Evolutionary conservation across 108 stramenopile genomes (phyloP).

Genomic region (Nitzschia inconspicua): DNA sequence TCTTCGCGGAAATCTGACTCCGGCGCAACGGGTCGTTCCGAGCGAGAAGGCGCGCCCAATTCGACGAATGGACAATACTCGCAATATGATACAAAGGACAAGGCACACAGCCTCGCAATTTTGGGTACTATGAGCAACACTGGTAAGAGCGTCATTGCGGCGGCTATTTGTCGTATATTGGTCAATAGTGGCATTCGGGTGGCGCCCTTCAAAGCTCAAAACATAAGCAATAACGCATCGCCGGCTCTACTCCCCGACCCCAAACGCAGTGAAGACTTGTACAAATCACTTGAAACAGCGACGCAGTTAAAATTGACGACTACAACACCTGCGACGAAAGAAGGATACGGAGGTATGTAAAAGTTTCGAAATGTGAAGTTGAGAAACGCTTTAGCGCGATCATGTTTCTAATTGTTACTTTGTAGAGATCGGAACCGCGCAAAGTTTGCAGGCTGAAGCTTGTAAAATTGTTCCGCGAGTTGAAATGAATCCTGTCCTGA

Average conservation of each 20-base stretch:
- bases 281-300: slow-evolving; percentile 22
- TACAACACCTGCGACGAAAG: background rate
- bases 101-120: slow-evolving; percentile 21
- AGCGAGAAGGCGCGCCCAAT: background rate
- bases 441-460: slow-evolving; percentile 40
- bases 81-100: background rate
- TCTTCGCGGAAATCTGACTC: background rate
- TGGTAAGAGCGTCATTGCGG: slow-evolving; percentile 31
- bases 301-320: background rate
- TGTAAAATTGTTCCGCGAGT: slow-evolving; percentile 38
- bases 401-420: too few relatives aligned
- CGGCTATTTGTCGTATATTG: slow-evolving; percentile 33
- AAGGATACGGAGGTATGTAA: too few relatives aligned
- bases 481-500: slow-evolving; percentile 39
- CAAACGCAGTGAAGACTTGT: slow-evolving; percentile 15
- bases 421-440: slow-evolving; percentile 35
- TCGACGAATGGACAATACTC: background rate
- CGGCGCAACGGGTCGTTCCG: too few relatives aligned
- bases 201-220: slow-evolving; percentile 41
- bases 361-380: too few relatives aligned
- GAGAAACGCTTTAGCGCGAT: too few relatives aligned
- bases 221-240: slow-evolving; percentile 29
- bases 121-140: slow-evolving; percentile 35
- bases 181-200: slow-evolving; percentile 12
- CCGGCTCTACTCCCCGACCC: slow-evolving; percentile 30